These are phyloP conservation scores for Neurospora sp. DNA, from an alignment of 2,329 filamentous ascomycete species.

Conservation along the genomic window DNA sequence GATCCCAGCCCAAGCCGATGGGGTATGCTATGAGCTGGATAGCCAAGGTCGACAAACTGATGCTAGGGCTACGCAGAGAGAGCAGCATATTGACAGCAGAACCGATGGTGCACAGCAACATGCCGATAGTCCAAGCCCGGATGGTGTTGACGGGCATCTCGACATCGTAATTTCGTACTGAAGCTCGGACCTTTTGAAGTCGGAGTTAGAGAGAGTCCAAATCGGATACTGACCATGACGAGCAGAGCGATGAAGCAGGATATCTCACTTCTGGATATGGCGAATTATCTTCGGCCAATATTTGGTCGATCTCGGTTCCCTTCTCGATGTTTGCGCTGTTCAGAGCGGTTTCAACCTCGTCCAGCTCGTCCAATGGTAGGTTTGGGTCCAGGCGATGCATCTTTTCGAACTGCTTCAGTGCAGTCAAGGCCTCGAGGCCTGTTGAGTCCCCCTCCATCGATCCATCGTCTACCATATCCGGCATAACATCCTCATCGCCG, in stretches of 20 bases:
- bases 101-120: constrained; percentile 52
- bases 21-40: constrained; percentile 55
- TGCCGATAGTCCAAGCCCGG: constrained; percentile 53
- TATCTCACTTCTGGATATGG: constrained; percentile 53
- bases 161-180: constrained; percentile 55
- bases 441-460: constrained; percentile 27
- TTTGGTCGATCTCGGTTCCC: constrained; percentile 47
- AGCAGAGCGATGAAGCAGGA: background rate
- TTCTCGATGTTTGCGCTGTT: constrained; percentile 44
- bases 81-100: constrained; percentile 54
- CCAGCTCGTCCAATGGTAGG: constrained; percentile 50
- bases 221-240: constrained; percentile 6
- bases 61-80: constrained; percentile 47
- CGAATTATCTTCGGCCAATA: constrained; percentile 53
- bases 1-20: constrained; percentile 43
- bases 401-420: constrained; percentile 47
- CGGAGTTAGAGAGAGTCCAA: constrained; percentile 14
- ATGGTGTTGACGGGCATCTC: constrained; percentile 56
- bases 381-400: constrained; percentile 57
- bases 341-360: constrained; percentile 50
- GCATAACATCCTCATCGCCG: constrained; percentile 14
- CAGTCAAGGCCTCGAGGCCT: constrained; percentile 32
- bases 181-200: constrained; percentile 47
- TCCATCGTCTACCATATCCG: constrained; percentile 14
- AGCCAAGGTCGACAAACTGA: constrained; percentile 51